Evolutionary conservation across 441 rosid genomes (phyloP), one percentile per base, ranked within the genome.

Genomic region (Euphorbia celastroides): DNA sequence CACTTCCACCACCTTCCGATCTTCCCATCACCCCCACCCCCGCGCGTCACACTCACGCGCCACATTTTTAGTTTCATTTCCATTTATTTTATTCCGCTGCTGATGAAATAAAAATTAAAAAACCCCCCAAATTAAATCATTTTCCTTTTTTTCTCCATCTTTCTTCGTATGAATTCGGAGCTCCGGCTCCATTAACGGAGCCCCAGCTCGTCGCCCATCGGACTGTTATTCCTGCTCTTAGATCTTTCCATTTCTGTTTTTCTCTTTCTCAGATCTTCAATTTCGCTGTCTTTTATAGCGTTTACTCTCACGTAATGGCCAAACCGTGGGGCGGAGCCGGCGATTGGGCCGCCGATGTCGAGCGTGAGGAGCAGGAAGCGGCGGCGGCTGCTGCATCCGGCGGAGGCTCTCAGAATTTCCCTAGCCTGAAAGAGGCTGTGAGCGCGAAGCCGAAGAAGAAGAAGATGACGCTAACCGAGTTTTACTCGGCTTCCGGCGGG

Each of bases 311-410:
- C n/a, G n/a, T 19, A 50, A 92, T 89, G 98, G 79, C 92, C 58
- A 89, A 85, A 67, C 71, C 93, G 11, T 86, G 96, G 98, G 86
- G 95, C 61, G 75, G 70, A 64, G 78, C 84, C 82, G 96, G 96
- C 70, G 78, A 85, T 19, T 91, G 99, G 99, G 99, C 99, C 72
- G 96, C 84, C 72, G 97, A 93, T 69, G 86, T 90, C 23, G 97
- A 89, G 80, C 83, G 75, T 36, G 96, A 90, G 70, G 90, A 86
- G 66, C 90, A 69, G 27, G 85, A 82, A 54, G 85, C 82, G 7
- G 83, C 67, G 3, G 79, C 77, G 3, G 70, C 82, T 1, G 82
- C 78, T 42, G 84, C 83, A 14, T 62, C 70, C 5, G 73, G 77
- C 6, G 81, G 60, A 3, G 75, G 78, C 68, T 42, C 86, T 2